Evolutionary conservation across 805 yeast genomes (phyloP).

Genomic region (Torulaspora delbrueckii): DNA sequence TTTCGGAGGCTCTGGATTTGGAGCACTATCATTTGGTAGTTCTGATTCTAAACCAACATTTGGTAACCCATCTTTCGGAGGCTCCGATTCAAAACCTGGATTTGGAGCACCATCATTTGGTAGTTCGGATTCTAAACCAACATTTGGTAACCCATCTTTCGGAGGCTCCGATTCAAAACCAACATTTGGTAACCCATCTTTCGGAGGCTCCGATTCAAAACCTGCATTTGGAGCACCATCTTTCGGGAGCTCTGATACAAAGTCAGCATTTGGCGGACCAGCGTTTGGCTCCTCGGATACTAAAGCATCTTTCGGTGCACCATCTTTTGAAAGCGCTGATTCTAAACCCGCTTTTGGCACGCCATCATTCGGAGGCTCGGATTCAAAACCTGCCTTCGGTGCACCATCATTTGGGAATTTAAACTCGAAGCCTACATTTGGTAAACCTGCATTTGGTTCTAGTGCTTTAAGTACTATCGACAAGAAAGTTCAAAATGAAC

Average conservation of each 20-base stretch:
- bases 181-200: slow-evolving; percentile 18
- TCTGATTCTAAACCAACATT: slow-evolving; percentile 12
- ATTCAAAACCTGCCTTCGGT: neutral
- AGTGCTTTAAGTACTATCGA: neutral
- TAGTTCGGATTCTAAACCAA: slow-evolving; percentile 2
- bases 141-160: slow-evolving; percentile 24
- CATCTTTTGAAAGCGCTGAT: slow-evolving; percentile 9
- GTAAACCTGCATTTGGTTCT: slow-evolving; percentile 12
- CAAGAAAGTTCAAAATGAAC: neutral
- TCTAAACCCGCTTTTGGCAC: slow-evolving; percentile 16
- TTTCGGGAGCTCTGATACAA: slow-evolving; percentile 2
- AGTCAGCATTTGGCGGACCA: slow-evolving; percentile 18
- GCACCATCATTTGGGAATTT: neutral
- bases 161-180: slow-evolving; percentile 9
- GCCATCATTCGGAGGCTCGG: slow-evolving; percentile 16
- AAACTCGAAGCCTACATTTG: slow-evolving; percentile 14
- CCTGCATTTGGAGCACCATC: slow-evolving; percentile 4
- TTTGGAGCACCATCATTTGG: slow-evolving; percentile 23
- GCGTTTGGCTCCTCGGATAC: slow-evolving; percentile 14
- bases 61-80: slow-evolving; percentile 25
- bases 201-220: slow-evolving; percentile 13
- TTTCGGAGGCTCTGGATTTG: slow-evolving; percentile 14
- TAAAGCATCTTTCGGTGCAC: slow-evolving; percentile 10
- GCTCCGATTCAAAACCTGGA: slow-evolving; percentile 9
- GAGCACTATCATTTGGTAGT: slow-evolving; percentile 14